Conservation (phyloP, 495 filamentous ascomycete species). For the Daldinia bambusicola region DNA sequence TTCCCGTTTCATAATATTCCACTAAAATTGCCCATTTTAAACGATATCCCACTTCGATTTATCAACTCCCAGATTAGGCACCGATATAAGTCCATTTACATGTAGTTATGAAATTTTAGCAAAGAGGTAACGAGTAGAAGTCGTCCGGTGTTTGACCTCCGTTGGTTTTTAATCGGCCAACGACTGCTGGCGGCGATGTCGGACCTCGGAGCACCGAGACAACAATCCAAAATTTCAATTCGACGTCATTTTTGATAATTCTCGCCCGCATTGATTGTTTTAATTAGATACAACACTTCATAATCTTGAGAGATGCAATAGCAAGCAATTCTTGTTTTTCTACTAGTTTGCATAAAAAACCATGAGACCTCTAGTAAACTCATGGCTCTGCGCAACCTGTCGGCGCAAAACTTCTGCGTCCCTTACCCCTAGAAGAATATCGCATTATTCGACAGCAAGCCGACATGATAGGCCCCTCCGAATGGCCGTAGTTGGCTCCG, state of each 20-base stretch:
- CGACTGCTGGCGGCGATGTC: conserved; percentile 33
- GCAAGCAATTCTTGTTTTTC: not conserved
- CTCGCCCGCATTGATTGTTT: not conserved
- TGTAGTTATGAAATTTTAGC: not conserved
- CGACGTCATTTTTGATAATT: conserved; percentile 35
- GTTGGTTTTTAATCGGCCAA: not conserved
- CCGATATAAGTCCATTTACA: not conserved
- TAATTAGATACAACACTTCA: not conserved
- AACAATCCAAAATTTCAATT: conserved; percentile 18
- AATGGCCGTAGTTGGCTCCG: conserved; percentile 91
- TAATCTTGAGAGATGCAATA: conserved; percentile 17
- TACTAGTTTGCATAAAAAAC: not conserved
- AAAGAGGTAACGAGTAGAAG: not conserved
- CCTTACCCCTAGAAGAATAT: conserved; percentile 25
- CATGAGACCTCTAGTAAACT: conserved; percentile 38
- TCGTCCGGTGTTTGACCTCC: not conserved
- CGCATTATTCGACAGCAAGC: conserved; percentile 41
- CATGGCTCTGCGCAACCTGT: conserved; percentile 45
- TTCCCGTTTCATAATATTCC: not conserved
- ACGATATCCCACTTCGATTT: not conserved
- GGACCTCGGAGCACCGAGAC: conserved; percentile 39
- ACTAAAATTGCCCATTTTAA: not conserved
- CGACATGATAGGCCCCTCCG: conserved; percentile 68
- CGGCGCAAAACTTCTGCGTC: conserved; percentile 32
- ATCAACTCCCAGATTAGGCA: not conserved